A percentile compares a stretch with the other conserved stretches of the same genome.
Evolutionary conservation across 2,329 filamentous ascomycete genomes (phyloP).

Genomic region (Ophiostoma piceae): DNA sequence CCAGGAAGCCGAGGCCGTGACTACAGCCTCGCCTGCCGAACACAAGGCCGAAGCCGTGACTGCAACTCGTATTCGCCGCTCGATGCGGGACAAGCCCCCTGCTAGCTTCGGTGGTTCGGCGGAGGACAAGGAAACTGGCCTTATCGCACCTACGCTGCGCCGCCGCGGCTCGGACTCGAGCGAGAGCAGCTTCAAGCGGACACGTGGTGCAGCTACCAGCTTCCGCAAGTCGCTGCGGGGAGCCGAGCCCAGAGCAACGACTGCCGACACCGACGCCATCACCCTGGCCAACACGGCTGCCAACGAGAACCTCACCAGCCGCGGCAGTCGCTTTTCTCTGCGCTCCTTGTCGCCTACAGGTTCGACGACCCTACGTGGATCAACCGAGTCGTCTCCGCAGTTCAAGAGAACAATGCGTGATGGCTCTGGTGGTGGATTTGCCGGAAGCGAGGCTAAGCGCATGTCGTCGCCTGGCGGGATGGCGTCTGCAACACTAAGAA

Average conservation of each 20-base stretch:
- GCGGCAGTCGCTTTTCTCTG: slow-evolving; percentile 54
- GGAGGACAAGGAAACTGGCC: slow-evolving; percentile 20
- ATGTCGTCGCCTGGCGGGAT: slow-evolving; percentile 28
- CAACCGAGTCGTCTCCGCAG: slow-evolving; percentile 40
- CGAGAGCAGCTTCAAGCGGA: slow-evolving; percentile 76
- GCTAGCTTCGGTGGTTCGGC: slow-evolving; percentile 24
- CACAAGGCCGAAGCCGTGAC: slow-evolving; percentile 24
- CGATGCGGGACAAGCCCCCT: slow-evolving; percentile 24
- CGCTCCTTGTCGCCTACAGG: slow-evolving; percentile 64
- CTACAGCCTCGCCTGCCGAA: background rate
- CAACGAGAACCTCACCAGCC: slow-evolving; percentile 20
- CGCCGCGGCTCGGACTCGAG: slow-evolving; percentile 61
- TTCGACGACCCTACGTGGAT: slow-evolving; percentile 47
- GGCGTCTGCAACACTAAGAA: slow-evolving; percentile 14
- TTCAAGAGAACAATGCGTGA: slow-evolving; percentile 46
- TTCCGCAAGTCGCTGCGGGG: slow-evolving; percentile 71
- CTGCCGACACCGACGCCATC: background rate
- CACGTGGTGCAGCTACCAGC: slow-evolving; percentile 43
- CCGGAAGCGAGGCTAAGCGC: slow-evolving; percentile 7
- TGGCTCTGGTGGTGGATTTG: slow-evolving; percentile 32
- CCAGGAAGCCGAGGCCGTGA: slow-evolving; percentile 27
- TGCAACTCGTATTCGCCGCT: slow-evolving; percentile 14
- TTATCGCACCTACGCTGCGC: slow-evolving; percentile 35
- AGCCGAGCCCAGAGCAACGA: slow-evolving; percentile 30
- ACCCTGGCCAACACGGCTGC: slow-evolving; percentile 14